A percentile compares a stretch with the other conserved stretches of the same genome.
Evolutionary conservation across 2,329 filamentous ascomycete genomes (phyloP).

Genomic region (Scorias spongiosa): DNA sequence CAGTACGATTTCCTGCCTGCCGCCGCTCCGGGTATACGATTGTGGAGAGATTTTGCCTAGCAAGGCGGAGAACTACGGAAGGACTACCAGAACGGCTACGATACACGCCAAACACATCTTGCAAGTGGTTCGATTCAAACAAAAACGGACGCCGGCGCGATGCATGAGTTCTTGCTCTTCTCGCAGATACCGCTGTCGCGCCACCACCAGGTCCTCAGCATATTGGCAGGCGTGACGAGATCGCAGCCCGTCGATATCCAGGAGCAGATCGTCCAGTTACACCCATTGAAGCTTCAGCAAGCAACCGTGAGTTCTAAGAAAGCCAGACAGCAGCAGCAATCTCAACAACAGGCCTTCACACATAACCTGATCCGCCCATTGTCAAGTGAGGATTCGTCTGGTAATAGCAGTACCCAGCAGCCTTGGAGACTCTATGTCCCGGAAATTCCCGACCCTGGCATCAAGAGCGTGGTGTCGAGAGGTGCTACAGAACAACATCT

Average conservation of each 20-base stretch:
- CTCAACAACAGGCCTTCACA: background rate
- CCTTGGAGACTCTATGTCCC: slow-evolving; percentile 25
- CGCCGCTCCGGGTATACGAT: no score
- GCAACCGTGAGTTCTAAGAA: slow-evolving; percentile 17
- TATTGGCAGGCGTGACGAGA: slow-evolving; percentile 45
- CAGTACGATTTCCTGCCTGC: no score
- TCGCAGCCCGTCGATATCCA: slow-evolving; percentile 42
- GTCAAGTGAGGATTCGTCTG: background rate
- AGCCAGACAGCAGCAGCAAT: slow-evolving; percentile 3
- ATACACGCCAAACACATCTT: no score
- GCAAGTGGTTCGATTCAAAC: no score
- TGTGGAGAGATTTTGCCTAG: no score
- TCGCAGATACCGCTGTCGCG: slow-evolving; percentile 41
- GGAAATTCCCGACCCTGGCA: slow-evolving; percentile 32
- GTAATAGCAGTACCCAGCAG: background rate
- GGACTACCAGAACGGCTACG: no score
- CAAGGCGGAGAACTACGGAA: no score
- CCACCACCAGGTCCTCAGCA: slow-evolving; percentile 45
- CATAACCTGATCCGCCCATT: background rate
- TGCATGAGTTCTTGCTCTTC: slow-evolving; percentile 50
- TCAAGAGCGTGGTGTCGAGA: slow-evolving; percentile 38
- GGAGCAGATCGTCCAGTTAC: slow-evolving; percentile 45
- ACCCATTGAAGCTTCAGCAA: slow-evolving; percentile 28
- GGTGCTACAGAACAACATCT: slow-evolving; percentile 35
- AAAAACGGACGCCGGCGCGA: slow-evolving; percentile 14